These are phyloP conservation scores for Fragaria iinumae DNA, from an alignment of 306 rosid species.

Conservation along the genomic window DNA sequence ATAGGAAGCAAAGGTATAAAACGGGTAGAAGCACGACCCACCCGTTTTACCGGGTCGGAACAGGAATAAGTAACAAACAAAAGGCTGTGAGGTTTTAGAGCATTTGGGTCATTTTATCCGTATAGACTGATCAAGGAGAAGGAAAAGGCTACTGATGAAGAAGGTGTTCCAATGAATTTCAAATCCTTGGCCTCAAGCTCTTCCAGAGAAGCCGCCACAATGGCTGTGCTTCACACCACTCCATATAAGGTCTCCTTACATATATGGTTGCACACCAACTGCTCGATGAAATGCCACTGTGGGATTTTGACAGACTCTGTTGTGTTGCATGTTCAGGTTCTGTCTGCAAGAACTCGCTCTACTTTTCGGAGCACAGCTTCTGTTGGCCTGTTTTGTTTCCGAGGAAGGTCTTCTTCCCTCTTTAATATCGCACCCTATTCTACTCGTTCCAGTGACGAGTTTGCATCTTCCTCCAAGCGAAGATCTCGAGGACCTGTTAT, in stretches of 20 bases:
- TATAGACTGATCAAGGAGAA: neutral
- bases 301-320: constrained; percentile 25
- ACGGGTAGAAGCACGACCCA: neutral
- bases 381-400: constrained; percentile 39
- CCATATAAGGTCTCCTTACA: constrained; percentile 50
- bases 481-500: constrained; percentile 86
- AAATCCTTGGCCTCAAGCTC: constrained; percentile 55
- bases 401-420: constrained; percentile 31
- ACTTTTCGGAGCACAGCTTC: constrained; percentile 50
- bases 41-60: constrained; percentile 1
- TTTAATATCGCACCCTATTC: constrained; percentile 38
- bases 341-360: constrained; percentile 50
- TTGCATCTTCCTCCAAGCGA: constrained; percentile 63
- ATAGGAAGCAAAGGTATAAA: no score
- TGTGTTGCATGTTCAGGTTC: constrained; percentile 44
- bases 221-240: constrained; percentile 51
- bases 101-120: constrained; percentile 12
- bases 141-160: constrained; percentile 1
- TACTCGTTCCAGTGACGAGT: constrained; percentile 44
- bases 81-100: constrained; percentile 1
- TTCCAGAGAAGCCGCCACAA: constrained; percentile 48
- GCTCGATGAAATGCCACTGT: constrained; percentile 41
- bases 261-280: constrained; percentile 15
- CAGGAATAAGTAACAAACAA: neutral
- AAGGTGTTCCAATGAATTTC: constrained; percentile 38